Conservation (phyloP, 176 grass and related monocot genomes). For the Musa acuminata region DNA sequence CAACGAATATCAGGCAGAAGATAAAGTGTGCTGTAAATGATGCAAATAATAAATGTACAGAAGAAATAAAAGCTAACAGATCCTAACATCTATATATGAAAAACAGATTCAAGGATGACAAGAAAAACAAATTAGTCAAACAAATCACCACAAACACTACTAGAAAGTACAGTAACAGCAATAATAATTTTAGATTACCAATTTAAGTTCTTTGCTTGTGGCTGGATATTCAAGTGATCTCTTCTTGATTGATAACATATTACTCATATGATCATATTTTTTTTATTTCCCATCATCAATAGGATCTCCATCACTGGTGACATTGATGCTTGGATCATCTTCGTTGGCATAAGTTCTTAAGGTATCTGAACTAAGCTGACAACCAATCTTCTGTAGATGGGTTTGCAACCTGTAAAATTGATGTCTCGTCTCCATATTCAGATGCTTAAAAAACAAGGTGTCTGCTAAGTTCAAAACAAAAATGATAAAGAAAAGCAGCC, state of each 20-base stretch:
- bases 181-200: neutral
- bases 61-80: neutral
- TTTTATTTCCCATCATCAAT: constrained; percentile 40
- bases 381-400: constrained; percentile 52
- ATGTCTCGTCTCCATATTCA: too few relatives aligned
- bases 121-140: neutral
- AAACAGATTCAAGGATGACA: neutral
- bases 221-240: constrained; percentile 31
- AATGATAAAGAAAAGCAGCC: neutral
- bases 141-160: neutral
- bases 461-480: neutral
- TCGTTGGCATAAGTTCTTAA: constrained; percentile 43
- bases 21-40: too few relatives aligned
- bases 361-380: constrained; percentile 52
- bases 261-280: constrained; percentile 30
- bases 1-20: too few relatives aligned
- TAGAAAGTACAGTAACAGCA: neutral
- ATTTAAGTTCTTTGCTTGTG: constrained; percentile 48
- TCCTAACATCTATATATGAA: neutral
- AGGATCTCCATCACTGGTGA: constrained; percentile 30
- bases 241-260: constrained; percentile 39
- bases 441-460: neutral
- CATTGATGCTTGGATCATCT: constrained; percentile 46
- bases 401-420: constrained; percentile 43
- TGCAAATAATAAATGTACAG: too few relatives aligned